Percentiles rank a stretch among this genome's conserved stretches.
Conservation (phyloP, 148 eudicot species). For the Tetragonia tetragonoides region DNA sequence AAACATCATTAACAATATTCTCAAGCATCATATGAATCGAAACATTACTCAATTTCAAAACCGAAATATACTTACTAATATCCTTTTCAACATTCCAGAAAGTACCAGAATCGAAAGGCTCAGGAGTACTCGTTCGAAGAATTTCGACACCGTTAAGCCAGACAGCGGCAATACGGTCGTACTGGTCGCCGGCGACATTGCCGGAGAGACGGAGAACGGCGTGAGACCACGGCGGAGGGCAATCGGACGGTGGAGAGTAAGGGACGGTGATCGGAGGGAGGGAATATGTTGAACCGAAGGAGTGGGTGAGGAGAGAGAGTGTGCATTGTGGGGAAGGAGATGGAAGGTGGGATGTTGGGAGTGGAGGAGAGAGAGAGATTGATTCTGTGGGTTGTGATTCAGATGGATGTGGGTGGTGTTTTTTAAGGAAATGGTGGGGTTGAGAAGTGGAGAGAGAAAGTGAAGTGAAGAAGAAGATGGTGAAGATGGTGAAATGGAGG, state of each 20-base stretch:
- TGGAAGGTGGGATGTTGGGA: constrained; percentile 40
- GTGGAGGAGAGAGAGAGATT: constrained; percentile 50
- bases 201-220: constrained; percentile 48
- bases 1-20: constrained; percentile 54
- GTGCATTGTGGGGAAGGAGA: constrained; percentile 50
- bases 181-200: constrained; percentile 47
- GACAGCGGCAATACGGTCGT: constrained; percentile 71
- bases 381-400: constrained; percentile 25
- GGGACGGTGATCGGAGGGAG: constrained; percentile 55
- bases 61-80: constrained; percentile 45
- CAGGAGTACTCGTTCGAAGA: constrained; percentile 83
- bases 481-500: background rate
- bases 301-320: constrained; percentile 37
- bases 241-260: constrained; percentile 52
- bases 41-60: constrained; percentile 35
- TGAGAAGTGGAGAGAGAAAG: constrained; percentile 20
- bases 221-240: constrained; percentile 50
- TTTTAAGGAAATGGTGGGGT: constrained; percentile 9
- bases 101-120: constrained; percentile 53
- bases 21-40: constrained; percentile 72
- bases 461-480: constrained; percentile 18
- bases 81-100: constrained; percentile 72
- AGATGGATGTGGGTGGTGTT: background rate
- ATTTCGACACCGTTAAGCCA: constrained; percentile 75
- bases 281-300: constrained; percentile 54